Evolutionary conservation across 2,329 filamentous ascomycete species (phyloP), one percentile per base, ranked within the genome.

Genomic region (Furcasterigmium furcatum): DNA sequence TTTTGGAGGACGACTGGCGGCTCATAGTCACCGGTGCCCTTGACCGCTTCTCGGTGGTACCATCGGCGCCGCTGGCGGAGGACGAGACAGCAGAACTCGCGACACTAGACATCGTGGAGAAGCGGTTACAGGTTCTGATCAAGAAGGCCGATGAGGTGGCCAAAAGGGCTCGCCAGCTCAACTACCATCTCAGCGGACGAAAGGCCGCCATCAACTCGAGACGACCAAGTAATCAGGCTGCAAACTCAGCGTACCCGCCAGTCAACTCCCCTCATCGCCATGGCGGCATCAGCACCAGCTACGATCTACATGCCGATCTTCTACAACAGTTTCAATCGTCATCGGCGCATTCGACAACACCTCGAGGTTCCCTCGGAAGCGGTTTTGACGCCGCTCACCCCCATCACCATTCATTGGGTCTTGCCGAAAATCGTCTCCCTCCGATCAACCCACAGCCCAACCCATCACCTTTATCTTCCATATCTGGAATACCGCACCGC

Each of bases 51-150:
- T 57, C 57, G 16, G 80, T 91, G 65, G 89, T 91, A 16, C 85
- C 89, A 3, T 84, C 86, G 13, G 83, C 91, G 52, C 88, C 89
- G 1, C 84, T 94, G 41, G 82, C 87, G 47, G 89, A 95, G 59
- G 90, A 95, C 59, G 91, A 95, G 66, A 82, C 85, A 60, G 89
- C 90, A 53, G 90, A 96, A 61, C 66, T 95, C 30, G 88, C 84
- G 12, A 92, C 89, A 1, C 71, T 95, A 56, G 88, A 94, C 56
- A 91, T 95, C 42, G 66, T 95, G 22, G 88, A 95, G 64, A 82
- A 85, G 62, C 86, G 89, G 50, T 71, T 95, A 29, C 80, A 82
- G 30, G 78, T 87, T 53, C 79, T 95, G 36, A 90, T 88, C 54
- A 88, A 89, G 59, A 82, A 85, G 58, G 89, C 90, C 4, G 90